Evolutionary conservation across 345 rosid species (phyloP), one percentile per base, ranked within the genome.

Genomic region (Brassica nigra): DNA sequence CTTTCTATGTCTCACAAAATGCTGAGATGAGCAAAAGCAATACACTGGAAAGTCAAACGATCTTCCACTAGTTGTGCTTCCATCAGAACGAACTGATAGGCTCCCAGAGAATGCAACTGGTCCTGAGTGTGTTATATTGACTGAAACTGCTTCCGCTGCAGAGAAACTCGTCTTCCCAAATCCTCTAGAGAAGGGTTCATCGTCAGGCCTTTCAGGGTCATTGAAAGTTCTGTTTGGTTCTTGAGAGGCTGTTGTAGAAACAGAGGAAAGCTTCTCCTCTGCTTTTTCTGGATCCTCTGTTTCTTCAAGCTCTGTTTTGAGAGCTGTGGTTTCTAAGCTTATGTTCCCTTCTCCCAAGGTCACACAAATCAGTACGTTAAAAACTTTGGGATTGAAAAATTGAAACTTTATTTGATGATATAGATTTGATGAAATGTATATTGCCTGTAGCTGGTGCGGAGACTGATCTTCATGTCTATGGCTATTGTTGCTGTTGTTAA

Each of bases 31-130:
- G 20, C 20, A 23, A 54, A 54, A 15, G 9, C 27, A 54, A 54
- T 54, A 92, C 99, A 87, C 54, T 0, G 98, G 99, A 79, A 95
- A 95, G 71, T 98, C 96, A 8, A 95, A 95, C 23, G 99, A 95
- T 74, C 94, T 89, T 68, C 90, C 86, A 82, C 97, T 92, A 1
- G 98, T 88, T 12, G 96, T 86, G 87, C 99, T 95, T 88, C 96
- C 90, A 66, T 95, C 97, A 0, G 98, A 95, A 82, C 98, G 81
- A 69, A 82, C 87, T 10, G 97, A 92, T 66, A 91, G 82, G 72
- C 89, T 91, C 47, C 98, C 97, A 14, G 98, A 87, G 77, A 76
- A 83, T 37, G 66, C 70, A 39, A 90, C 81, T 0, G 85, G 88
- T 31, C 93, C 96, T 2, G 99, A 87, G 80, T 88, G 87, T 57